Percentiles rank a stretch among this genome's conserved stretches.
These are phyloP conservation scores for Chaetothyriales sp. DNA, from an alignment of 2,329 filamentous ascomycete species.

Conservation along the genomic window DNA sequence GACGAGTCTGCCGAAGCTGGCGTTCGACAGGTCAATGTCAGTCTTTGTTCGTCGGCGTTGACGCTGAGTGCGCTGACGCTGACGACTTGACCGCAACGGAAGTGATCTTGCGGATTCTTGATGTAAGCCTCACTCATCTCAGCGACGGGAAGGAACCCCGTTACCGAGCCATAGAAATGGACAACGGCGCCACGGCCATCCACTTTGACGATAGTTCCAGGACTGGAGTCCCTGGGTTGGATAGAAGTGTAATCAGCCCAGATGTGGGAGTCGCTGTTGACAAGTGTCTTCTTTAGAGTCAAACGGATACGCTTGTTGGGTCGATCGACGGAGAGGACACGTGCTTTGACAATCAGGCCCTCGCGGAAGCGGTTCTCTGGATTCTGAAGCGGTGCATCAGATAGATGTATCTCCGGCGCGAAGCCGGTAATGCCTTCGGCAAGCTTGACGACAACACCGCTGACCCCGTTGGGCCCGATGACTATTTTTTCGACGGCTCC, in stretches of 20 bases:
- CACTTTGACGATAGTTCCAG: conserved; percentile 77
- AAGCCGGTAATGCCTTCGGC: conserved; percentile 81
- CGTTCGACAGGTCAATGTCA: conserved; percentile 89
- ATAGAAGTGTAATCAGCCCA: conserved; percentile 68
- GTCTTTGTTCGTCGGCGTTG: conserved; percentile 53
- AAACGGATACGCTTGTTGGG: conserved; percentile 67
- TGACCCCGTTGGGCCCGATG: conserved; percentile 62
- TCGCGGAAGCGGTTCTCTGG: conserved; percentile 94
- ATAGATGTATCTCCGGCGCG: conserved; percentile 74
- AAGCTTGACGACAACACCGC: conserved; percentile 68
- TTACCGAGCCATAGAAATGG: conserved; percentile 75
- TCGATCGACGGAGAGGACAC: conserved; percentile 67
- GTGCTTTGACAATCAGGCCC: conserved; percentile 68
- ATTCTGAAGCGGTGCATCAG: conserved; percentile 75
- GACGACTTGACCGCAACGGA: conserved; percentile 79
- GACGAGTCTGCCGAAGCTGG: conserved; percentile 34
- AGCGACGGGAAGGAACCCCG: conserved; percentile 77
- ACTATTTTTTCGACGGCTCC: conserved; percentile 76
- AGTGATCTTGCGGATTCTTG: conserved; percentile 75
- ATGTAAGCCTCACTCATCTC: conserved; percentile 99
- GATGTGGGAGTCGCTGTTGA: conserved; percentile 74
- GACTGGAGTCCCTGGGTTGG: conserved; percentile 59
- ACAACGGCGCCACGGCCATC: conserved; percentile 68
- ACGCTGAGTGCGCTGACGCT: conserved; percentile 78
- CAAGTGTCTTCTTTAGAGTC: conserved; percentile 84